Evolutionary conservation across 108 stramenopile species (phyloP).

Genomic region (Cyclotella atomus): DNA sequence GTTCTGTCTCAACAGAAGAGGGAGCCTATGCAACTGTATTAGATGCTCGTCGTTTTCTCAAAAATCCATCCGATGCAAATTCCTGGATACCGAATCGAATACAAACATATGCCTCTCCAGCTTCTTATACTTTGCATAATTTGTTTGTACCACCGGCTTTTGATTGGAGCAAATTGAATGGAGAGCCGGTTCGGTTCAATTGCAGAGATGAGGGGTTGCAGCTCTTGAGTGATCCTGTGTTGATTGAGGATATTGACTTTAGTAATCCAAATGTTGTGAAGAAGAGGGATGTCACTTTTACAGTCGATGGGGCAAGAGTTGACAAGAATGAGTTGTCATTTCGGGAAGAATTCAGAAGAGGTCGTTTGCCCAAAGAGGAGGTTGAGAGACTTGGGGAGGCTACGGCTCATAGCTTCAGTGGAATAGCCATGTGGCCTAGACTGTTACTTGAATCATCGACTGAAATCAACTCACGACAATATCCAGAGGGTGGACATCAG

Average conservation of each 20-base stretch:
- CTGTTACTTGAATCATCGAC: conserved; percentile 40
- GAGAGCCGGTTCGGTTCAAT: conserved; percentile 70
- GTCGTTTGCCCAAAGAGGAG: conserved; percentile 21
- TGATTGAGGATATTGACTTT: conserved; percentile 69
- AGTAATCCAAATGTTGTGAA: conserved; percentile 12
- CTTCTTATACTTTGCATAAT: conserved; percentile 71
- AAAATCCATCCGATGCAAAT: conserved; percentile 44
- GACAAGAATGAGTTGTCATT: conserved; percentile 40
- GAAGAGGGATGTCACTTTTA: conserved; percentile 34
- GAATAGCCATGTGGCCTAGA: conserved; percentile 74
- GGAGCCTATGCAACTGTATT: conserved; percentile 64
- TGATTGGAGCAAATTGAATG: conserved; percentile 71
- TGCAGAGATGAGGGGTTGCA: conserved; percentile 74
- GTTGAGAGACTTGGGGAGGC: conserved; percentile 32
- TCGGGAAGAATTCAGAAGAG: conserved; percentile 42
- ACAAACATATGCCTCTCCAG: conserved; percentile 63
- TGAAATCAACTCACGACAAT: conserved; percentile 45
- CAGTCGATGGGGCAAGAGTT: conserved; percentile 43
- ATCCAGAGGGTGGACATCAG: conserved; percentile 66
- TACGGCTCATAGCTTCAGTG: conserved; percentile 48
- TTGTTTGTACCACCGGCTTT: conserved; percentile 65
- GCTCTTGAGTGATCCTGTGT: conserved; percentile 55
- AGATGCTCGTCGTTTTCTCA: conserved; percentile 62
- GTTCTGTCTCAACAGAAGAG: conserved; percentile 68
- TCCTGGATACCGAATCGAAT: conserved; percentile 68